Percentiles rank a stretch among this genome's conserved stretches.
Evolutionary conservation across 768 basidiomycete species (phyloP).

Genomic region (Bullera alba): DNA sequence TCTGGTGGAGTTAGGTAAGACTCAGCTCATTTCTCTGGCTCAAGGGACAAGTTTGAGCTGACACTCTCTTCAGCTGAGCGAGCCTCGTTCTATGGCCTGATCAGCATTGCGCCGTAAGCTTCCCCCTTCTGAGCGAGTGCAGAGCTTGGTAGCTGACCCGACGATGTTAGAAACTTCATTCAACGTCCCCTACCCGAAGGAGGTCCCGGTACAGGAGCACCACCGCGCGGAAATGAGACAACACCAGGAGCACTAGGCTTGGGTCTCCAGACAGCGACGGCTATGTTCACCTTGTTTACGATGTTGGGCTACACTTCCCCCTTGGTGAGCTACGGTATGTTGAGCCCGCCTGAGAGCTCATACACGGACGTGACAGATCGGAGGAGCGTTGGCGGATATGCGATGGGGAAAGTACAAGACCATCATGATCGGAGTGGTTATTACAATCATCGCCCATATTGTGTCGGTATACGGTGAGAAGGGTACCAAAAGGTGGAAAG

Average conservation of each 20-base stretch:
- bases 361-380: slow-evolving; percentile 23
- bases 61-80: slow-evolving; percentile 24
- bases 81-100: slow-evolving; percentile 22
- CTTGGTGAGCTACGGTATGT: slow-evolving; percentile 24
- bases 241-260: slow-evolving; percentile 30
- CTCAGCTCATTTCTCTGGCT: neutral
- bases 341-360: neutral
- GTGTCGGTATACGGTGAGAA: slow-evolving; percentile 11
- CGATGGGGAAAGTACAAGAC: slow-evolving; percentile 39
- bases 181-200: slow-evolving; percentile 26
- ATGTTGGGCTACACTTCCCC: slow-evolving; percentile 7
- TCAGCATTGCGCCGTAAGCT: slow-evolving; percentile 1
- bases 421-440: slow-evolving; percentile 17
- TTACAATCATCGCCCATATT: slow-evolving; percentile 8
- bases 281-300: slow-evolving; percentile 11
- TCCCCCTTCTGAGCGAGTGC: too few relatives aligned
- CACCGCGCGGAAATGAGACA: slow-evolving; percentile 3
- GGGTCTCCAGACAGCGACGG: slow-evolving; percentile 19
- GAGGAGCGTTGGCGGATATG: slow-evolving; percentile 38
- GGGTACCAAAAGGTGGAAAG: neutral
- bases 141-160: too few relatives aligned
- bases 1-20: neutral
- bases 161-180: slow-evolving; percentile 24
- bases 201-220: slow-evolving; percentile 16
- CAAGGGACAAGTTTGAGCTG: neutral